These are phyloP conservation scores for Dimargaris xerosporica DNA, from an alignment of 192 early-diverging fungal genomes.

Conservation along the genomic window DNA sequence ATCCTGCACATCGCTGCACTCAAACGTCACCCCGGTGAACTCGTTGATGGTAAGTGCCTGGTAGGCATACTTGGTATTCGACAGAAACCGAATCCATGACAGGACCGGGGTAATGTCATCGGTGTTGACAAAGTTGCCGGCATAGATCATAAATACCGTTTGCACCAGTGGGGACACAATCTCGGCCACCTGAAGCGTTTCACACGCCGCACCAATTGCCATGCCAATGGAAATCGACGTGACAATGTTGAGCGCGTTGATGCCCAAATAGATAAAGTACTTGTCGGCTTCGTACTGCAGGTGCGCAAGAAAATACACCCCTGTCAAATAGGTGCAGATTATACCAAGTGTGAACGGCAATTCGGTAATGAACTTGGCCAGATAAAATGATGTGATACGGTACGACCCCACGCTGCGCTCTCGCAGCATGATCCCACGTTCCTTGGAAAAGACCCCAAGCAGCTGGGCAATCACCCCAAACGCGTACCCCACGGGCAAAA, in stretches of 20 bases:
- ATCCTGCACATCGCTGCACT: background rate
- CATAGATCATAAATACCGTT: constrained; percentile 29
- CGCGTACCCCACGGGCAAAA: constrained; percentile 32
- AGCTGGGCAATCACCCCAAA: constrained; percentile 43
- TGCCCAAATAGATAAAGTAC: constrained; percentile 33
- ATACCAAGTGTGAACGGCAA: constrained; percentile 32
- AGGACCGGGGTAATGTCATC: constrained; percentile 27
- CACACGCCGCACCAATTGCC: constrained; percentile 24
- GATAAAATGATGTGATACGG: constrained; percentile 40
- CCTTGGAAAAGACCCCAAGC: constrained; percentile 24
- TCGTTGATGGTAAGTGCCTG: background rate
- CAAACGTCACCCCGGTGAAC: background rate
- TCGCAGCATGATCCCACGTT: constrained; percentile 38
- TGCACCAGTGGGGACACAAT: constrained; percentile 25
- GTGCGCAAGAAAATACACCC: constrained; percentile 46
- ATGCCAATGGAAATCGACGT: constrained; percentile 26
- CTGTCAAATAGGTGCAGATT: constrained; percentile 23
- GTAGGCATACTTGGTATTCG: background rate
- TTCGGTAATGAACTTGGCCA: constrained; percentile 42
- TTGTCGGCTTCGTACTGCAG: constrained; percentile 30
- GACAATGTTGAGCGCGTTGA: constrained; percentile 32
- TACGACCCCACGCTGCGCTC: constrained; percentile 51
- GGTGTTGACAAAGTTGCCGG: constrained; percentile 28
- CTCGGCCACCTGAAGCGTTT: constrained; percentile 24
- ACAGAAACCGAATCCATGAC: constrained; percentile 15